Evolutionary conservation across 768 basidiomycete species (phyloP), one percentile per base, ranked within the genome.

Genomic region (Termitomyces titanicus): DNA sequence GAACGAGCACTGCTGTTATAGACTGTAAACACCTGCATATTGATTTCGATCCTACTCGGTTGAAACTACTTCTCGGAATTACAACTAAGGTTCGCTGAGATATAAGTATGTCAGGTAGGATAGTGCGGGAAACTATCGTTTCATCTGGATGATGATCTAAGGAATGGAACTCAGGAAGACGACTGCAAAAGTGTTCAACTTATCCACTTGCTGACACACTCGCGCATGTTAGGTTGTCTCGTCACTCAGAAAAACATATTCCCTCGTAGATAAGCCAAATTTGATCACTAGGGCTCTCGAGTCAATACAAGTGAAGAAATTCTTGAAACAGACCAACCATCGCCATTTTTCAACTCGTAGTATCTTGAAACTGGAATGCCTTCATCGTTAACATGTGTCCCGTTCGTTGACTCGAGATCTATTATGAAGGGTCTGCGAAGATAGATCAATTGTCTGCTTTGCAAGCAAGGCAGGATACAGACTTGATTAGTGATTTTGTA

Each of bases 331-430:
- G 38, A n/a, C 54, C 31, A 31, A 94, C 93, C 87, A 69, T 96
- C 94, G 24, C 83, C 79, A 18, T 80, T 73, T 69, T 80, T 86
- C 49, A 96, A 73, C 69, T 96, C 94, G 66, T 88, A 95, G 68
- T 85, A 99, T 56, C 96, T 77, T 8, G 93, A 87, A 1, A 85
- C 76, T 2, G 97, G 97, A 58, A 98, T 88, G 46, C 79, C 71
- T 63, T 88, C 82, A 58, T 86, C 92, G 64, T 98, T 98, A 44
- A 99, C 96, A 61, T 83, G 79, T 0, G 97, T 98, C 2, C 91
- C 86, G 66, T 99, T 99, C 2, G 97, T 98, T n/a, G 94, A 97
- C 63, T 99, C 95, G 9, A 99, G 83, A 72, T 99, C 97, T 56
- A 99, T 97, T 47, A 99, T 83, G 69, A 94, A 99, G 1, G 97